Base-by-base conservation (phyloP, 768 basidiomycete genomes). In the Suillus subalutaceus region DNA sequence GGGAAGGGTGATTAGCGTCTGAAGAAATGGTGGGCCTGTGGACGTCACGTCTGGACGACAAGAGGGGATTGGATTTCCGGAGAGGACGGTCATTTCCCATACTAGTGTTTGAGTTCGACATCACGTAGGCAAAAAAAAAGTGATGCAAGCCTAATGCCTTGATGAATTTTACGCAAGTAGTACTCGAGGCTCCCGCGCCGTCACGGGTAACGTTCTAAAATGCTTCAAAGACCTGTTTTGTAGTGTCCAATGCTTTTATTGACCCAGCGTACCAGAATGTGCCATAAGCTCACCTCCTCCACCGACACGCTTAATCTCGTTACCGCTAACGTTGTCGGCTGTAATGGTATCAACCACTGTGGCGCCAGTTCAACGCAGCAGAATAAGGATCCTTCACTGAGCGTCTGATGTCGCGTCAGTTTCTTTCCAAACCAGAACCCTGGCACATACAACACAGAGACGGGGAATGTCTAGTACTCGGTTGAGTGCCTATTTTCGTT, bases 51-150 rank as follows among this genome's bases (percentile, higher is more conserved):
- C 82, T 79, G 58, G 87, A 78, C 35, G 89, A 88, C 41, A 88
- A 73, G 72, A 88, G 86, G 9, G 89, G 87, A 26, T 82, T 77
- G 69, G 82, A 87, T 75, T 85, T 87, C 66, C 82, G 81, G 18
- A 86, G 84, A 35, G 76, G 75, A 64, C 81, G 84, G 48, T 81
- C 70, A 41, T 61, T 41, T 65, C 66, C 64, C 68, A 61, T 64
- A 48, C 55, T 56, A 64, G 46, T 41, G 57, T 70, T 63, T 57
- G 53, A 64, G 55, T 66, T 65, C 10, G 69, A 69, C 71, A 76
- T 73, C 52, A 70, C 48, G 64, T 62, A n/a, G 48, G 53, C 37
- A 65, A 30, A 61, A 30, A 61, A 30, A 38, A 26, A 6, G 30
- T 23, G 55, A 56, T 40, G 16, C 41, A 41, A 57, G 15, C 7